Conservation (phyloP, 129 eudicot genomes). For the Pulicaria dysenterica region DNA sequence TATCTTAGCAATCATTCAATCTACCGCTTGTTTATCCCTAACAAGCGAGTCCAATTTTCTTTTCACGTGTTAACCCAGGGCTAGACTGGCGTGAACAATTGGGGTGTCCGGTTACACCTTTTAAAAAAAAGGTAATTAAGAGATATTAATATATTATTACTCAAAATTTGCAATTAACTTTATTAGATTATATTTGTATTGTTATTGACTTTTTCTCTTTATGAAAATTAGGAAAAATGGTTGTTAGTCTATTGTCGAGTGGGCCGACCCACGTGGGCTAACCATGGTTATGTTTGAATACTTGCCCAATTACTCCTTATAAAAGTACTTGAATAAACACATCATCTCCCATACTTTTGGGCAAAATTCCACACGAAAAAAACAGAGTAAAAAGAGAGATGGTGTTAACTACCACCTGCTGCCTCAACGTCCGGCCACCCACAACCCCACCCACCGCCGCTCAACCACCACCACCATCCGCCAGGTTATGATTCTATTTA, state of each 20-base stretch:
- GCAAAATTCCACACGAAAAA: constrained; percentile 16
- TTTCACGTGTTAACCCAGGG: too few relatives aligned
- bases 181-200: too few relatives aligned
- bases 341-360: constrained; percentile 32
- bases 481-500: constrained; percentile 25
- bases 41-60: too few relatives aligned
- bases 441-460: constrained; percentile 27
- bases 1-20: too few relatives aligned
- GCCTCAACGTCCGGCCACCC: constrained; percentile 47
- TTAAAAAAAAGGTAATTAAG: too few relatives aligned
- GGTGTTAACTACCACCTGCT: constrained; percentile 46
- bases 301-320: constrained; percentile 23
- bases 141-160: too few relatives aligned
- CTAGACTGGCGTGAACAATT: too few relatives aligned
- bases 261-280: constrained; percentile 42
- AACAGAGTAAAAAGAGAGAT: constrained; percentile 32
- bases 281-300: constrained; percentile 12
- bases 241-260: background rate
- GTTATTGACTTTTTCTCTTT: background rate
- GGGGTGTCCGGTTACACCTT: too few relatives aligned
- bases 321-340: background rate
- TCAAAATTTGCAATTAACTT: too few relatives aligned
- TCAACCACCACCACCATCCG: constrained; percentile 22
- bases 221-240: background rate
- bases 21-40: too few relatives aligned